Evolutionary conservation across 495 filamentous ascomycete species (phyloP), one percentile per base, ranked within the genome.

Genomic region (Hypoxylon fragiforme): DNA sequence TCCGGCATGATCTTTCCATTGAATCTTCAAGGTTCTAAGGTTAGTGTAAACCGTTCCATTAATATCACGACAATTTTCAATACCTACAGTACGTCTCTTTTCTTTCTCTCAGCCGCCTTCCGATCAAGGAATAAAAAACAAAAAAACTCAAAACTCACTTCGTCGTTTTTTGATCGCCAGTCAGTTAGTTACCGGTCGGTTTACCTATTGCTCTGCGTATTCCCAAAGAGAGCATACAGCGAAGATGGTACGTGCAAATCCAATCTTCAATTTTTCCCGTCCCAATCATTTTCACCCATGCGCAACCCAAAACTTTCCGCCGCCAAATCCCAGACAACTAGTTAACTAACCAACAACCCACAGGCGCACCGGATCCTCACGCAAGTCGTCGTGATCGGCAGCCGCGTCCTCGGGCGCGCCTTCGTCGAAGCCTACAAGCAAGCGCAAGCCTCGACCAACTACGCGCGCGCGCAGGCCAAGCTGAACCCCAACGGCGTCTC

Each of bases 341-440:
- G n/a, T n/a, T n/a, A n/a, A 16, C 60, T 59, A 50, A 63, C 50
- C 24, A 28, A 63, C 12, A 14, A 1, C 14, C 7, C 7, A 41
- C 66, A 98, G 94, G 94, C 94, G 66, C 91, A 98, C 77, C 88
- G 92, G 69, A 87, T 95, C 70, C 86, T 98, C 75, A 85, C 88
- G 50, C 91, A 97, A 81, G 87, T 96, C 72, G 83, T 96, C 77
- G 57, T 97, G 52, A 87, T 89, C 65, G 92, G 92, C 75, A 77
- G 84, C 52, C 89, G 94, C 63, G 92, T 97, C 61, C 80, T 98
- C 71, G 90, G 91, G 39, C 91, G 94, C 51, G 91, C 94, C 71
- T 91, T 97, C 67, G 77, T 86, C 67, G 88, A 95, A 80, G 89
- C 90, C 64, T 92, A 89, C 79, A 89, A 86, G 61, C 90, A 98